These are phyloP conservation scores for Coprinopsis sp. DNA, from an alignment of 768 basidiomycete species.

Conservation along the genomic window DNA sequence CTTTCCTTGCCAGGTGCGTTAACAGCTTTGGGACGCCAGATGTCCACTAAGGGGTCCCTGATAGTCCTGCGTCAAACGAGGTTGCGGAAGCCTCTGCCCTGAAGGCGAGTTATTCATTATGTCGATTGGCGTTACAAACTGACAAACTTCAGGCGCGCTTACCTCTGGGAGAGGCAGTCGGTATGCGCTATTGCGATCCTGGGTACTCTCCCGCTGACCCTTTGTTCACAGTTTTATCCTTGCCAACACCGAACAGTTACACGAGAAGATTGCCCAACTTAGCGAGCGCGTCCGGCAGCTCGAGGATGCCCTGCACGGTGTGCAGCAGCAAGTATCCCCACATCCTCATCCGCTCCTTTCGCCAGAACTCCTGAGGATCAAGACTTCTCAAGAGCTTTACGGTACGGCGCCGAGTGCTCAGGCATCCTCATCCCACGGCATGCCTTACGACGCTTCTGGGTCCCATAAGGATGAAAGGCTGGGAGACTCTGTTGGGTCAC, in stretches of 20 bases:
- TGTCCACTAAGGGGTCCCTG: slow-evolving; percentile 14
- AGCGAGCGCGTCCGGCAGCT: slow-evolving; percentile 61
- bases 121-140: background rate
- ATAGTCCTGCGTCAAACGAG: slow-evolving; percentile 60
- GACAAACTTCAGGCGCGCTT: slow-evolving; percentile 41
- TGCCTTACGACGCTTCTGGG: slow-evolving; percentile 1
- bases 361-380: slow-evolving; percentile 57
- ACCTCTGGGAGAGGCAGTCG: slow-evolving; percentile 63
- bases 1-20: slow-evolving; percentile 53
- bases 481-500: slow-evolving; percentile 11
- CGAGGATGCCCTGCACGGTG: slow-evolving; percentile 50
- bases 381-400: slow-evolving; percentile 65
- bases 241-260: slow-evolving; percentile 62
- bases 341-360: slow-evolving; percentile 52
- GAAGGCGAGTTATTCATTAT: slow-evolving; percentile 36
- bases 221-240: slow-evolving; percentile 52
- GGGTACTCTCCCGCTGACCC: slow-evolving; percentile 2
- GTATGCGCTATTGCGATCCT: slow-evolving; percentile 26
- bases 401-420: slow-evolving; percentile 16
- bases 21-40: slow-evolving; percentile 2
- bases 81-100: slow-evolving; percentile 59
- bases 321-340: slow-evolving; percentile 36
- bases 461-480: slow-evolving; percentile 10
- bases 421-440: slow-evolving; percentile 7
- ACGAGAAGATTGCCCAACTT: slow-evolving; percentile 57